These are phyloP conservation scores for Calendula officinalis DNA, from an alignment of 129 eudicot genomes.

Conservation along the genomic window DNA sequence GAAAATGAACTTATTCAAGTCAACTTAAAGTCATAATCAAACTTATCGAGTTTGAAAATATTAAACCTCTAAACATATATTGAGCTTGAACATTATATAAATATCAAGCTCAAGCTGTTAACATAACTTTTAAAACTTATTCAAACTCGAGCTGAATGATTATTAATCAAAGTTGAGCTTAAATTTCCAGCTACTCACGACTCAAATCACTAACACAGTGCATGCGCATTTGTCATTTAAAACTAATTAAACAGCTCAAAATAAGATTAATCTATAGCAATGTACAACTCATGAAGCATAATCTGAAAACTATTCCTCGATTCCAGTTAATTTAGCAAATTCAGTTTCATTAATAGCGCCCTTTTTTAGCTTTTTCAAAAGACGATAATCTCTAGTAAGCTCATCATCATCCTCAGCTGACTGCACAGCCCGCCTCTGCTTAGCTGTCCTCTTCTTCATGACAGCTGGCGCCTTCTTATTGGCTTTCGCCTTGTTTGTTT, in stretches of 20 bases:
- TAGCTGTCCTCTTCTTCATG: conserved; percentile 80
- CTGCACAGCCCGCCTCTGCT: conserved; percentile 79
- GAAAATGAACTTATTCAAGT: no score
- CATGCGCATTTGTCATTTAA: neutral
- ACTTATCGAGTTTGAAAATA: no score
- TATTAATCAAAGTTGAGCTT: no score
- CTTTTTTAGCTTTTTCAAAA: conserved; percentile 71
- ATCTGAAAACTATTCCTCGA: conserved; percentile 63
- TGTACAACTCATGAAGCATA: neutral
- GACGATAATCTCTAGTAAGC: conserved; percentile 66
- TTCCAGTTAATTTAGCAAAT: conserved; percentile 75
- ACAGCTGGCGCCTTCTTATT: conserved; percentile 24
- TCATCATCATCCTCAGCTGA: conserved; percentile 87
- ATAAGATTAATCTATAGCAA: neutral
- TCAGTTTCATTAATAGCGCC: conserved; percentile 72
- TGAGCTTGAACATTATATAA: no score
- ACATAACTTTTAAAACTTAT: no score
- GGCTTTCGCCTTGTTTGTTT: conserved; percentile 38
- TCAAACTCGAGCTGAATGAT: no score
- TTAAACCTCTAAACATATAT: no score
- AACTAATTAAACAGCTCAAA: no score
- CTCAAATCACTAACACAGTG: no score
- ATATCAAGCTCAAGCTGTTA: no score
- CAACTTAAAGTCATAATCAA: no score
- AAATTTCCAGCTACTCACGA: no score